Conservation (phyloP, 306 rosid genomes). For the Quercus glauca region DNA sequence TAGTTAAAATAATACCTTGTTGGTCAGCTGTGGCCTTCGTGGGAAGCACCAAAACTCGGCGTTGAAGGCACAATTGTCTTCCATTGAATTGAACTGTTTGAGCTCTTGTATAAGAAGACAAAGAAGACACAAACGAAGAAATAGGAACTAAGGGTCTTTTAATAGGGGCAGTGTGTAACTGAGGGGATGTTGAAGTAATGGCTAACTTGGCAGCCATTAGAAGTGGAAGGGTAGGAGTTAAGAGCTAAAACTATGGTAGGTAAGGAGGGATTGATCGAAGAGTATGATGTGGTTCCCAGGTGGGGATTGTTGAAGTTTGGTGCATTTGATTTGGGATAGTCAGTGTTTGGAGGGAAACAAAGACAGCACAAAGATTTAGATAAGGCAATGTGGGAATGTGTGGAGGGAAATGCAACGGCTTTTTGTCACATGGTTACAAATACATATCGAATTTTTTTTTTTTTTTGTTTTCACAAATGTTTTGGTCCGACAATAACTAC, state of each 20-base stretch:
- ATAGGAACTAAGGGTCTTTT: slow-evolving; percentile 49
- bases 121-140: slow-evolving; percentile 29
- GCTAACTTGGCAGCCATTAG: slow-evolving; percentile 70
- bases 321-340: not conserved
- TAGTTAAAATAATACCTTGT: slow-evolving; percentile 46
- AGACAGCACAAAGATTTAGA: slow-evolving; percentile 22
- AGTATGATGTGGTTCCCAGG: not conserved
- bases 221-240: not conserved
- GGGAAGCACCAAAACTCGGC: slow-evolving; percentile 40
- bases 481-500: slow-evolving; percentile 7
- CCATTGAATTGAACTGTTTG: slow-evolving; percentile 49
- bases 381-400: slow-evolving; percentile 58
- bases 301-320: not conserved
- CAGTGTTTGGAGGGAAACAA: slow-evolving; percentile 50
- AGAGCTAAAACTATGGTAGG: not conserved
- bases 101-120: slow-evolving; percentile 25
- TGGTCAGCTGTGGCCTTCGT: slow-evolving; percentile 71
- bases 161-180: slow-evolving; percentile 29
- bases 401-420: slow-evolving; percentile 66
- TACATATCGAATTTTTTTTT: not conserved
- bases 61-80: slow-evolving; percentile 45
- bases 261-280: not conserved
- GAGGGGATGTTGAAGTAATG: slow-evolving; percentile 44
- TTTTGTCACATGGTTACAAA: slow-evolving; percentile 8
- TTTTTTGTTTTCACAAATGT: slow-evolving; percentile 15